Base-by-base conservation (phyloP, 1,139 yeast species). In the Geotrichum fermentans region DNA sequence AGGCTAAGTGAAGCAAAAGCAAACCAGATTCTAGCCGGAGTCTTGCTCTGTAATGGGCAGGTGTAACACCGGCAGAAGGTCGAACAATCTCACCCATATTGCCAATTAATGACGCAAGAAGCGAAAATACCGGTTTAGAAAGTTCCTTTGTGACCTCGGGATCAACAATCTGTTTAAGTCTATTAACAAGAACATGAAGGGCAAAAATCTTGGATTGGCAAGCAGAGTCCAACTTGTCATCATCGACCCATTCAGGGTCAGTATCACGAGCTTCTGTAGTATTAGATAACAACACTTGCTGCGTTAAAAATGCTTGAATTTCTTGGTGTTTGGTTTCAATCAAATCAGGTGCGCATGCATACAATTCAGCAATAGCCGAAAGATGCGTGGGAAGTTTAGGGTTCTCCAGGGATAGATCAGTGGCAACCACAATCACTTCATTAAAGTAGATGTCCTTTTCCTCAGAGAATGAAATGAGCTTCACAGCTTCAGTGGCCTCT, bases 21-120 rank as follows among this genome's bases (percentile, higher is more conserved):
- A 77, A 61, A 0, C 95, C 96, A 0, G 95, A 92, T 24, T 71
- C 73, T 8, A 85, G 69, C 55, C 95, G 73, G 38, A 89, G 66
- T 55, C 79, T 77, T 55, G 80, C 74, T 57, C 82, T 83, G 58
- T 71, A 80, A 26, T 67, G 65, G 33, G 66, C 69, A 6, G 96
- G 95, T 0, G 96, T 84, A n/a, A 83, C 80, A 59, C 68, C 72
- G 13, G 70, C 65, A 40, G 71, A 71, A 22, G 73, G 73, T 24
- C 76, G 72, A 2, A 82, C 78, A 24, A 89, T 75, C 60, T 89
- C 96, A n/a, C 96, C 96, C 43, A 85, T 84, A 62, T 83, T 83
- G 2, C 82, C 79, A 43, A 89, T 78, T 30, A 85, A 69, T 1
- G 90, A 79, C 37, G 78, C 71, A 39, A 88, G 71, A 36, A 87